Evolutionary conservation across 495 filamentous ascomycete species (phyloP).

Genomic region (Hypoxylon subgilvum): DNA sequence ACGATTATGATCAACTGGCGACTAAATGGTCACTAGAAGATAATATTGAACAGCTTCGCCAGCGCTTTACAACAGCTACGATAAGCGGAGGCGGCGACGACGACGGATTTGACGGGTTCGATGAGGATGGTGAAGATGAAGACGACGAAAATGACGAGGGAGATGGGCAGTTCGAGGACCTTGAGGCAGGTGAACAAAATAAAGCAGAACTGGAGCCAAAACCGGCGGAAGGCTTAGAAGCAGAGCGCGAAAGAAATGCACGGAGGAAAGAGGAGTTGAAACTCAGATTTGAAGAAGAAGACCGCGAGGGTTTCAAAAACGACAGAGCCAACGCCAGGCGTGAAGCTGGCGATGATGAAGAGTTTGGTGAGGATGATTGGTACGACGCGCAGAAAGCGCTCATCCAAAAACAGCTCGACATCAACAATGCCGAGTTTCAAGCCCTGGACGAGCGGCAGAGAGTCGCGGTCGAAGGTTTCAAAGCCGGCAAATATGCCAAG

Average conservation of each 20-base stretch:
- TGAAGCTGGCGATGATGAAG: conserved; percentile 65
- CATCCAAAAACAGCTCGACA: conserved; percentile 89
- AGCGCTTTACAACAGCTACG: conserved; percentile 74
- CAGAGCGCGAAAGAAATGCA: conserved; percentile 89
- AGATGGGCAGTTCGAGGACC: conserved; percentile 87
- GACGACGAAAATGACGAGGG: conserved; percentile 89
- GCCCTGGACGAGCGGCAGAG: conserved; percentile 79
- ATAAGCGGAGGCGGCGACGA: conserved; percentile 58
- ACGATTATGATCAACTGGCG: conserved; percentile 81
- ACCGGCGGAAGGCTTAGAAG: conserved; percentile 63
- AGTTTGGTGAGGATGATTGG: conserved; percentile 98
- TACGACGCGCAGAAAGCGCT: conserved; percentile 95
- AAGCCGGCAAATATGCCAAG: conserved; percentile 91
- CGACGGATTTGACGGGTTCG: conserved; percentile 52
- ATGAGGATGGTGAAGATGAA: conserved; percentile 66
- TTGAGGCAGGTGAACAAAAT: conserved; percentile 76
- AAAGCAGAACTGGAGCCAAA: conserved; percentile 45
- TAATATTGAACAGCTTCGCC: conserved; percentile 73
- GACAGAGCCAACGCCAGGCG: conserved; percentile 74
- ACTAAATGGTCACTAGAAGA: conserved; percentile 82
- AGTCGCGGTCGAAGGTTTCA: conserved; percentile 82
- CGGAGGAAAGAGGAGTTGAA: conserved; percentile 91
- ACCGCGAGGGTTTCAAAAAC: conserved; percentile 88
- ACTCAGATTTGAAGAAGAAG: conserved; percentile 94
- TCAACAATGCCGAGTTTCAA: conserved; percentile 93